Evolutionary conservation across 257 asterid genomes (phyloP), one percentile per base, ranked within the genome.

Genomic region (Thymus quinquecostatus): DNA sequence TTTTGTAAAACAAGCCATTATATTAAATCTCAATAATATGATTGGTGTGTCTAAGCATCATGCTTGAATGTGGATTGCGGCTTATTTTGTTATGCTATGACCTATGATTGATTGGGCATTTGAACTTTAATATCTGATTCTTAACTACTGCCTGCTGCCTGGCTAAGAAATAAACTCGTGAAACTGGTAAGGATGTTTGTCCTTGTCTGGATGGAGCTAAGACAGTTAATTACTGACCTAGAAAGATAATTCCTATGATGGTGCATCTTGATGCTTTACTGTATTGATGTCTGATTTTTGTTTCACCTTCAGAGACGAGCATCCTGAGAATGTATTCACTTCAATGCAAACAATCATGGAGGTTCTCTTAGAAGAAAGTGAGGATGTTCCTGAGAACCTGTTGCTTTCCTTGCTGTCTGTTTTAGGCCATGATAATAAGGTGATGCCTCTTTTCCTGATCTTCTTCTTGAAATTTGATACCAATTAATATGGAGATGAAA

Each of bases 291-390:
- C 67, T 56, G 66, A 65, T 48, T 59, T 68, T 48, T 77, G 48
- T 63, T 28, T 75, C 65, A 34, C 71, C 47, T 84, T 80, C 88
- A 90, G 98, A 71, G 97, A 87, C 28, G 86, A 80, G 60, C 89
- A 95, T 78, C 88, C 95, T 33, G 96, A 85, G 80, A 87, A 83
- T 85, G 96, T 92, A 68, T 80, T 85, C 77, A 81, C 90, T 41
- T 95, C 99, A 66, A 95, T 95, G 98, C 88, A 89, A 81, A 90
- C 92, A 65, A 95, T 95, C 63, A 89, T 95, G 97, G 92, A 82
- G 60, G 94, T 87, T 78, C 81, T 95, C 72, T 68, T 92, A 58
- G 98, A 95, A 81, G 99, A 95, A 80, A 88, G 98, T 68, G 98
- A 92, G 84, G 98, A 95, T 77, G 82, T 88, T 43, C 88, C 75